Evolutionary conservation across 306 rosid genomes (phyloP).

Genomic region (Quercus cerris): DNA sequence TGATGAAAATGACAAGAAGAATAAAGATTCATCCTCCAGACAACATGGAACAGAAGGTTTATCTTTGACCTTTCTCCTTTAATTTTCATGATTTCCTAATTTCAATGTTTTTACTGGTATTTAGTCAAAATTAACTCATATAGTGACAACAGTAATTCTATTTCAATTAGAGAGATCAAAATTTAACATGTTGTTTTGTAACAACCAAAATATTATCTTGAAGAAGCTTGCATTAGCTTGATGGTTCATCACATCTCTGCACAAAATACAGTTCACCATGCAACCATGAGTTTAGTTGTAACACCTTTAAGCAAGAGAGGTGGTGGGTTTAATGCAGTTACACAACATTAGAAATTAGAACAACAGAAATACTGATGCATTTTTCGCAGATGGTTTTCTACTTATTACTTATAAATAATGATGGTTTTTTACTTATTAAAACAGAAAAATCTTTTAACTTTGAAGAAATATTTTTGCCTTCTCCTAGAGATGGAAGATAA

Average conservation of each 20-base stretch:
- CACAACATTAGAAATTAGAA: background rate
- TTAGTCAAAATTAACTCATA: background rate
- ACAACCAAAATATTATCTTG: background rate
- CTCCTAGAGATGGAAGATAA: background rate
- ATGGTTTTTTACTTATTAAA: background rate
- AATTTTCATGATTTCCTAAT: background rate
- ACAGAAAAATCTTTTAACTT: background rate
- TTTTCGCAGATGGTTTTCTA: too few species aligned
- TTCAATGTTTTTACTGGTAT: background rate
- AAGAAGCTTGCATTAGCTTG: background rate
- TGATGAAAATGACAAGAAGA: slow-evolving; percentile 24
- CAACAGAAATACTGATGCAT: too few species aligned
- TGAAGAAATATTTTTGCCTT: background rate
- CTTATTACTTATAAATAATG: too few species aligned
- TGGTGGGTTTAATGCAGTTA: background rate
- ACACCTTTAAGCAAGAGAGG: background rate
- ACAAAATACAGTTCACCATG: background rate
- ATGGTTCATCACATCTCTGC: background rate
- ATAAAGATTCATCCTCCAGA: slow-evolving; percentile 3
- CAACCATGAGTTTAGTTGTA: background rate
- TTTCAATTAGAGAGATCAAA: background rate
- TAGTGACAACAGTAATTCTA: background rate
- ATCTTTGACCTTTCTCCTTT: background rate
- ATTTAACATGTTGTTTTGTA: background rate
- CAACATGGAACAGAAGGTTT: slow-evolving; percentile 15